phyloP scores from a whole-genome alignment of 2,329 filamentous ascomycete species.

The Leptographium galeiforme region DNA sequence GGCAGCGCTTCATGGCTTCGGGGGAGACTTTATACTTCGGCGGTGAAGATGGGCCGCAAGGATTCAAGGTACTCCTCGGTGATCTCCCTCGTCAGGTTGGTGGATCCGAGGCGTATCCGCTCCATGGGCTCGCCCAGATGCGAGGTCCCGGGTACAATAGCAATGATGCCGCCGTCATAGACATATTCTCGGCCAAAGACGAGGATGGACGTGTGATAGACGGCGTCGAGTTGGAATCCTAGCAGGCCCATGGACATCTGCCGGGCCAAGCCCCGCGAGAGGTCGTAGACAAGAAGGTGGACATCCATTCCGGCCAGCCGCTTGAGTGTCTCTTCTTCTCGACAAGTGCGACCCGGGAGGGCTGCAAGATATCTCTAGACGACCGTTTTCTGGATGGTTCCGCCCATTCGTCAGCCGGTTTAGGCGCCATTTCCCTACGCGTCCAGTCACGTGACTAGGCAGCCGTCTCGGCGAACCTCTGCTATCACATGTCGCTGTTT shows the following conservation, averaged over 20 bases:
- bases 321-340: neutral
- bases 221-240: conserved; percentile 62
- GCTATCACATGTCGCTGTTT: no score
- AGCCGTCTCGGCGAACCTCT: no score
- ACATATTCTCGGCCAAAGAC: conserved; percentile 77
- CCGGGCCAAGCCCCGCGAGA: conserved; percentile 48
- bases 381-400: neutral
- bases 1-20: no score
- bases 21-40: conserved; percentile 35
- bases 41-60: conserved; percentile 66
- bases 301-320: conserved; percentile 47
- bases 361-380: neutral
- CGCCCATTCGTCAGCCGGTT: neutral
- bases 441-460: no score
- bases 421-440: neutral
- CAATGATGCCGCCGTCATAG: conserved; percentile 78
- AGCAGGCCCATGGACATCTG: conserved; percentile 40
- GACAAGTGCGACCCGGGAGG: neutral
- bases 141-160: conserved; percentile 65
- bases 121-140: conserved; percentile 81
- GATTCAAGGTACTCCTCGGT: conserved; percentile 82
- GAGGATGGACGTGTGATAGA: conserved; percentile 90
- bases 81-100: conserved; percentile 65
- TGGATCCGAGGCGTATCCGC: conserved; percentile 59
- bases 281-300: conserved; percentile 64